Evolutionary conservation across 1,139 yeast genomes (phyloP), one percentile per base, ranked within the genome.

Genomic region (Candida sp.): DNA sequence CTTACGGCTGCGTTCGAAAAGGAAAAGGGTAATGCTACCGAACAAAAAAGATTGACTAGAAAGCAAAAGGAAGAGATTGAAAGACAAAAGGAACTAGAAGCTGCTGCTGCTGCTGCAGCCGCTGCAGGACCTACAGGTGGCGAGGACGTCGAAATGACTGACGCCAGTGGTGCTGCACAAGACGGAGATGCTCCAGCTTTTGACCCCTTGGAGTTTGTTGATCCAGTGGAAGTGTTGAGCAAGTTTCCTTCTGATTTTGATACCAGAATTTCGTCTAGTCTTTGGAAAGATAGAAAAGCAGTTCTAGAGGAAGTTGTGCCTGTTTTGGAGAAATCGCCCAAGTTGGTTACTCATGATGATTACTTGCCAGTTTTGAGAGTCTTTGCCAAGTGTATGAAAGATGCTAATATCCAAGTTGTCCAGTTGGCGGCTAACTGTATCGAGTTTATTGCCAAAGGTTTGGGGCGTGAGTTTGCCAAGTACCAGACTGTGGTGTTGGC

Each of bases 231-330:
- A 34, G 85, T 93, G 0, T 66, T 88, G 44, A 68, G 81, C 28
- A 85, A 85, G 56, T 61, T 93, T 1, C 97, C 98, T 0, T 61
- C 70, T 4, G 85, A 86, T 59, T 80, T 92, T 52, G 66, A 78
- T 23, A 62, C 76, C 2, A 74, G 85, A 56, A 70, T 91, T 31
- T 66, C 77, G 1, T 86, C 93, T 0, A 57, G 86, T 0, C 85
- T 88, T 60, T 94, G 99, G 99, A 92, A 93, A 64, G 98, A 92
- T 51, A 80, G 99, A 58, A 92, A 90, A 52, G 98, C 90, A 58
- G 92, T 81, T 0, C 74, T 96, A 54, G 96, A 91, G 49, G 92
- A 86, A 57, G 81, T 88, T 2, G 70, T 75, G 30, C 77, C 77
- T 5, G 70, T 76, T 8, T 73, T 91, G 43, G 69, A 78, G 26